phyloP scores from a whole-genome alignment of 352 stramenopile species.

The Phytophthora pinifolia region DNA sequence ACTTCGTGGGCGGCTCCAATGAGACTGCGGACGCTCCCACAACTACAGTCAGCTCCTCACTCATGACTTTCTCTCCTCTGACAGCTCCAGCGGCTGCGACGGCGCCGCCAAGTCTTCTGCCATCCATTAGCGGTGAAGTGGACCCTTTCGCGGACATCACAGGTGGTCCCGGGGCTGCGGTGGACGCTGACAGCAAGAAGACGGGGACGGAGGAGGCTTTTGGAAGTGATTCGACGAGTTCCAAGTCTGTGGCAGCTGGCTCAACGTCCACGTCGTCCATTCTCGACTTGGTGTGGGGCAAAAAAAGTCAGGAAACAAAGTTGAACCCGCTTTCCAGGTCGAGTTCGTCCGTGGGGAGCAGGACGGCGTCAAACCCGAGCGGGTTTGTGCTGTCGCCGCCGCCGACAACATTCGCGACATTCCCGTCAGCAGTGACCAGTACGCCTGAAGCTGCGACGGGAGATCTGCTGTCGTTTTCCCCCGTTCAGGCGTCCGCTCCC shows the following conservation, averaged over 20 bases:
- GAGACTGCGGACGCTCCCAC: constrained; percentile 1
- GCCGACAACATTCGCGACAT: constrained; percentile 19
- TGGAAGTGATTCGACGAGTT: constrained; percentile 1
- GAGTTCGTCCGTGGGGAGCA: constrained; percentile 7
- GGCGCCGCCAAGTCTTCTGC: constrained; percentile 17
- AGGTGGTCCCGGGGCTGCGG: constrained; percentile 6
- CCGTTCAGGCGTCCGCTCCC: constrained; percentile 25
- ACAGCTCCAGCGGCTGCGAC: constrained; percentile 6
- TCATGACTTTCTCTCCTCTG: constrained; percentile 49
- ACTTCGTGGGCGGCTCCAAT: constrained; percentile 8
- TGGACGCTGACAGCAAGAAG: neutral
- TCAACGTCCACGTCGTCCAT: constrained; percentile 22
- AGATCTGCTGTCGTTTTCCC: constrained; percentile 68
- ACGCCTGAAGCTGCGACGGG: constrained; percentile 22
- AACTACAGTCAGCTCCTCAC: constrained; percentile 13
- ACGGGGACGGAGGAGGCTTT: neutral
- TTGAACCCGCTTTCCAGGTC: constrained; percentile 8
- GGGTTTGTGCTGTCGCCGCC: constrained; percentile 21
- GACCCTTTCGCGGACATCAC: constrained; percentile 47
- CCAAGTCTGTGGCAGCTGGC: constrained; percentile 1
- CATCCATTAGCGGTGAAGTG: constrained; percentile 31
- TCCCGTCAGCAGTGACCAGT: constrained; percentile 9
- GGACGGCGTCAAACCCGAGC: constrained; percentile 16
- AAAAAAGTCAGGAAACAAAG: constrained; percentile 12
- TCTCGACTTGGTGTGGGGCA: constrained; percentile 34